Percentiles rank a stretch among this genome's conserved stretches.
phyloP scores from a whole-genome alignment of 495 filamentous ascomycete genomes.

The Penicillium fimorum region DNA sequence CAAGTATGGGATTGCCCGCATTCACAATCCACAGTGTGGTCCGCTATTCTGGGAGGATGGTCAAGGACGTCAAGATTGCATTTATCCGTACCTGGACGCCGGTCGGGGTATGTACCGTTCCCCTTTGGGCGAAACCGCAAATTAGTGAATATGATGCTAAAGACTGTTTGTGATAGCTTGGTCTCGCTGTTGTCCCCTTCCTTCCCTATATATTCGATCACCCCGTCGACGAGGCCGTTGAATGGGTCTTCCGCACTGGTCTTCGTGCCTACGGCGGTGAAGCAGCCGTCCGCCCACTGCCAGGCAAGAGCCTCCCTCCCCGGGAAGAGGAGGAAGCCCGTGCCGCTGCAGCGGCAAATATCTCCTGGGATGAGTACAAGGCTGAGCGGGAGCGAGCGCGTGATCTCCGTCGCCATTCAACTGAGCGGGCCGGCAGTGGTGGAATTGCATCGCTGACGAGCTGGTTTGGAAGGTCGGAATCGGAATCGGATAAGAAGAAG shows the following conservation, averaged over 20 bases:
- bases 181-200: slow-evolving; percentile 82
- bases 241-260: slow-evolving; percentile 82
- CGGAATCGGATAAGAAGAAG: slow-evolving; percentile 23
- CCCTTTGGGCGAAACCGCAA: background rate
- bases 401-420: slow-evolving; percentile 28
- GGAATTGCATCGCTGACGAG: slow-evolving; percentile 14
- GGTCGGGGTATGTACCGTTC: slow-evolving; percentile 62
- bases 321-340: slow-evolving; percentile 15
- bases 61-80: slow-evolving; percentile 76
- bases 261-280: slow-evolving; percentile 70
- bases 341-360: slow-evolving; percentile 15
- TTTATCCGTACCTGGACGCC: slow-evolving; percentile 79
- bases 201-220: slow-evolving; percentile 89
- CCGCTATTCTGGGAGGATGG: slow-evolving; percentile 73
- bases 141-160: background rate
- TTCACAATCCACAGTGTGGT: slow-evolving; percentile 95
- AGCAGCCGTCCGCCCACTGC: slow-evolving; percentile 45
- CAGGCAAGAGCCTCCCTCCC: slow-evolving; percentile 15
- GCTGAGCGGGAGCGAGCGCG: slow-evolving; percentile 31
- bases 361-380: slow-evolving; percentile 45
- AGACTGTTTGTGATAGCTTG: slow-evolving; percentile 51
- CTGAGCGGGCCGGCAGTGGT: slow-evolving; percentile 8
- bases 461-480: slow-evolving; percentile 19
- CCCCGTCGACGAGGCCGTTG: slow-evolving; percentile 85
- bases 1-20: slow-evolving; percentile 90